A percentile compares a stretch with the other conserved stretches of the same genome.
Conservation (phyloP, 2,329 filamentous ascomycete species). For the Sporothrix pseudoabietina region DNA sequence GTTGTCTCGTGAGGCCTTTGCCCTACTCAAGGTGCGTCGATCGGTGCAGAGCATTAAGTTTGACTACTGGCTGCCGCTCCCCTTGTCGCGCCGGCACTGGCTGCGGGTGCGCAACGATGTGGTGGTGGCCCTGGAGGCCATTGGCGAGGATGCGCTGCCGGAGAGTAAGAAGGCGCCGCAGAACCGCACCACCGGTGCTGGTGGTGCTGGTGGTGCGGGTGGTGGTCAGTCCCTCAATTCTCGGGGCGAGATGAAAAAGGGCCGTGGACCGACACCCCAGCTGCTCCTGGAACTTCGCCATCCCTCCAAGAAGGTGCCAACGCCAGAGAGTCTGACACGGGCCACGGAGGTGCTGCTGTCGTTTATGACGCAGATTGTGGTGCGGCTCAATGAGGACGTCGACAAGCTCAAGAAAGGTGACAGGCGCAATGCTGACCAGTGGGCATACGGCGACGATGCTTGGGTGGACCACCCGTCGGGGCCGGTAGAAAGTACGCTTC, state of each 20-base stretch:
- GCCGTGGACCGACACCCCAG: not conserved
- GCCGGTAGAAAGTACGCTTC: slow-evolving; percentile 45
- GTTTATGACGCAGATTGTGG: slow-evolving; percentile 56
- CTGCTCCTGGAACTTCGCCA: not conserved
- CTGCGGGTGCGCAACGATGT: slow-evolving; percentile 40
- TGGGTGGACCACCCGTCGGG: not conserved
- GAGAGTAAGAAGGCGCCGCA: not conserved
- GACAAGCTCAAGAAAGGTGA: not conserved
- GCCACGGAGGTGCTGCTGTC: slow-evolving; percentile 43
- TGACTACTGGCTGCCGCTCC: slow-evolving; percentile 50
- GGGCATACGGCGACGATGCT: not conserved
- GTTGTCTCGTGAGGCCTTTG: slow-evolving; percentile 48
- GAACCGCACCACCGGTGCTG: not conserved
- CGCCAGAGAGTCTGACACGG: slow-evolving; percentile 24
- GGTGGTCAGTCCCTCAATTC: no score
- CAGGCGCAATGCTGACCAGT: not conserved
- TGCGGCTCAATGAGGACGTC: slow-evolving; percentile 47
- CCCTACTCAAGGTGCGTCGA: slow-evolving; percentile 41
- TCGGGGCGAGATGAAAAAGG: not conserved
- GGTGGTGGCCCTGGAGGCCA: slow-evolving; percentile 36
- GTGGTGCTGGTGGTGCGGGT: no score
- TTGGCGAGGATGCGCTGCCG: slow-evolving; percentile 34
- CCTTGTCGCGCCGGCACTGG: slow-evolving; percentile 52
- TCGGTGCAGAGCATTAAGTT: slow-evolving; percentile 50
- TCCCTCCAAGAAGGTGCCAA: not conserved